phyloP scores from a whole-genome alignment of 176 grass and related monocot genomes.

The Saccharum officinarum region DNA sequence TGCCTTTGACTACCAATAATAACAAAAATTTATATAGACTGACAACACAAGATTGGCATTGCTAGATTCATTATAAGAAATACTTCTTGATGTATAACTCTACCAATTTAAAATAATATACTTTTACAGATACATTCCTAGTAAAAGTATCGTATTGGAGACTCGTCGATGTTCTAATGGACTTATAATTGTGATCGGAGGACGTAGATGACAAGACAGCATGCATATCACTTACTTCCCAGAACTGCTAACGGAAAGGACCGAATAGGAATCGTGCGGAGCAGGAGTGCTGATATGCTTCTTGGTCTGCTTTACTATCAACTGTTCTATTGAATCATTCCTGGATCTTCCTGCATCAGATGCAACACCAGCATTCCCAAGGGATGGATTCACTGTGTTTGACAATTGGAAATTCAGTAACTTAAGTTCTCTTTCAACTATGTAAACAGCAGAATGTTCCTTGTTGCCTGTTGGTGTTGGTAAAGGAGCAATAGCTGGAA shows the following conservation, averaged over 20 bases:
- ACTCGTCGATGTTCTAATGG: not conserved
- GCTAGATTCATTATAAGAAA: not conserved
- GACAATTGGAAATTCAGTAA: conserved; percentile 93
- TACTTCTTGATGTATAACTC: not conserved
- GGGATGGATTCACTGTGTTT: conserved; percentile 81
- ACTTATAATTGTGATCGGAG: not conserved
- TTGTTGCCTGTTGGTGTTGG: conserved; percentile 69
- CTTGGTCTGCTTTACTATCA: conserved; percentile 90
- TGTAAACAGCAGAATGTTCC: conserved; percentile 91
- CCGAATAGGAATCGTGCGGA: conserved; percentile 92
- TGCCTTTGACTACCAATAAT: not conserved
- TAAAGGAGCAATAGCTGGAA: conserved; percentile 83
- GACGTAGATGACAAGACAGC: not conserved
- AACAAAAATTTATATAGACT: not conserved
- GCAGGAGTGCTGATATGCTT: conserved; percentile 98
- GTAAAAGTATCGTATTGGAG: not conserved
- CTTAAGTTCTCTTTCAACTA: conserved; percentile 97
- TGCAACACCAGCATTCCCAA: conserved; percentile 49
- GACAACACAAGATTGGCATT: not conserved
- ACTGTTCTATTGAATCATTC: conserved; percentile 61
- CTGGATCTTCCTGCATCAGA: conserved; percentile 67
- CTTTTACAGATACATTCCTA: not conserved
- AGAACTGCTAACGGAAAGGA: conserved; percentile 90
- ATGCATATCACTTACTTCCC: conserved; percentile 76
- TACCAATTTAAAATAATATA: not conserved